A percentile compares a stretch with the other conserved stretches of the same genome.
phyloP scores from a whole-genome alignment of 1,284 basidiomycete species.

The Trichosporon sp. region DNA sequence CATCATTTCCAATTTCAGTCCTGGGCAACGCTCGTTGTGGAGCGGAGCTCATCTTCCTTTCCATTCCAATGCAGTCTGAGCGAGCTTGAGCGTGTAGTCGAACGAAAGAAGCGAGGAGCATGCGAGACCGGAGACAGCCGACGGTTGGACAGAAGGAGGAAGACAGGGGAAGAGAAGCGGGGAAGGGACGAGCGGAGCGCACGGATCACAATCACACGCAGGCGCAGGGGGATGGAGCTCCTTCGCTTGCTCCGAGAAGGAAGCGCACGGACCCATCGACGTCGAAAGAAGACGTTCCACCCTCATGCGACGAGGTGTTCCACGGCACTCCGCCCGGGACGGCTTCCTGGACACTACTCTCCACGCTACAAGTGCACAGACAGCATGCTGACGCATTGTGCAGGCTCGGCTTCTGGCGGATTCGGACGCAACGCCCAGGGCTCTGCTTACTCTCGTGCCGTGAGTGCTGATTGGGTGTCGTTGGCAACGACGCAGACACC shows the following conservation, averaged over 20 bases:
- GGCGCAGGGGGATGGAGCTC: no score
- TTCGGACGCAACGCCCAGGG: slow-evolving; percentile 37
- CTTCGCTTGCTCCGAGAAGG: no score
- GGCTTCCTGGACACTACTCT: neutral
- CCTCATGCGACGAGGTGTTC: no score
- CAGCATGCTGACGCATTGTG: neutral
- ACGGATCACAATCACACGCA: no score
- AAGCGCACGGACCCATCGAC: no score
- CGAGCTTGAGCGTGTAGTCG: neutral
- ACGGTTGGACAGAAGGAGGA: no score
- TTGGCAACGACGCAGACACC: neutral
- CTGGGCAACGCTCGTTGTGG: neutral
- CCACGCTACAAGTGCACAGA: neutral
- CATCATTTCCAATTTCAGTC: neutral
- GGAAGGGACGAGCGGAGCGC: no score
- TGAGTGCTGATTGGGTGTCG: slow-evolving; percentile 7
- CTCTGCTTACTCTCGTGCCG: slow-evolving; percentile 32
- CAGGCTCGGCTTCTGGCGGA: slow-evolving; percentile 38
- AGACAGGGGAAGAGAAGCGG: neutral
- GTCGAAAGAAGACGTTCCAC: no score
- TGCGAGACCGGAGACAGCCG: neutral
- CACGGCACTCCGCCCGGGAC: neutral
- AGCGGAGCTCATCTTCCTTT: neutral
- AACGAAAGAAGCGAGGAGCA: neutral
- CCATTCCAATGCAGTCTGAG: neutral